Evolutionary conservation across 2,329 filamentous ascomycete genomes (phyloP).

Genomic region (Xylaria sp.): DNA sequence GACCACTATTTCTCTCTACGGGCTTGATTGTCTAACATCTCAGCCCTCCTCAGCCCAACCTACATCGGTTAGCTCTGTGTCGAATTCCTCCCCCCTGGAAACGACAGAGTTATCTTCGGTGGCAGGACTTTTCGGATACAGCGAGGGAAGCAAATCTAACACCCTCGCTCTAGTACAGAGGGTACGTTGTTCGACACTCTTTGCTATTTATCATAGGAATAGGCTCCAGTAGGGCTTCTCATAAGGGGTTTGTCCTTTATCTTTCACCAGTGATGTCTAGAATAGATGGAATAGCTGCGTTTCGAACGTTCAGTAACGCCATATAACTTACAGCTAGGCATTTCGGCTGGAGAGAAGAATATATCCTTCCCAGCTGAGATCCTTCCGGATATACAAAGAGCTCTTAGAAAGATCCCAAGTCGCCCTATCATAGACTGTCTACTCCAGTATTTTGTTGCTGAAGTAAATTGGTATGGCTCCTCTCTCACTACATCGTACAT

Average conservation of each 20-base stretch:
- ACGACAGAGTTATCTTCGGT: slow-evolving; percentile 5
- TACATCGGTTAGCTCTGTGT: not conserved
- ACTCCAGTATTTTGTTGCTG: slow-evolving; percentile 33
- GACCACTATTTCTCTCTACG: not conserved
- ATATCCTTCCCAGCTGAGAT: not conserved
- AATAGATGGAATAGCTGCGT: not conserved
- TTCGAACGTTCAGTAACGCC: not conserved
- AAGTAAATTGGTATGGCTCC: slow-evolving; percentile 36
- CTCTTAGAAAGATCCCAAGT: slow-evolving; percentile 25
- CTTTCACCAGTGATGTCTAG: not conserved
- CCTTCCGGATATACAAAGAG: slow-evolving; percentile 6
- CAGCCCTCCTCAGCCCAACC: not conserved
- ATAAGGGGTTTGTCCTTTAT: not conserved
- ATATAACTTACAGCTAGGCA: slow-evolving; percentile 4
- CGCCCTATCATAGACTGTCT: slow-evolving; percentile 36
- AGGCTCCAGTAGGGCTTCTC: not conserved
- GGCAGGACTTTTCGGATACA: slow-evolving; percentile 32
- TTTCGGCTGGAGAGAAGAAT: not conserved
- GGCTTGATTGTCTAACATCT: not conserved
- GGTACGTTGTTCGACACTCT: slow-evolving; percentile 11
- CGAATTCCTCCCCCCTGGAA: not conserved
- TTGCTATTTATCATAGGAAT: not conserved
- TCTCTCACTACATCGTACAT: not conserved
- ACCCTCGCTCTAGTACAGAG: slow-evolving; percentile 33
- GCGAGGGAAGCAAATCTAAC: slow-evolving; percentile 32